These are phyloP conservation scores for Borovskyia barvae DNA, from an alignment of 208 protist species.

Conservation along the genomic window DNA sequence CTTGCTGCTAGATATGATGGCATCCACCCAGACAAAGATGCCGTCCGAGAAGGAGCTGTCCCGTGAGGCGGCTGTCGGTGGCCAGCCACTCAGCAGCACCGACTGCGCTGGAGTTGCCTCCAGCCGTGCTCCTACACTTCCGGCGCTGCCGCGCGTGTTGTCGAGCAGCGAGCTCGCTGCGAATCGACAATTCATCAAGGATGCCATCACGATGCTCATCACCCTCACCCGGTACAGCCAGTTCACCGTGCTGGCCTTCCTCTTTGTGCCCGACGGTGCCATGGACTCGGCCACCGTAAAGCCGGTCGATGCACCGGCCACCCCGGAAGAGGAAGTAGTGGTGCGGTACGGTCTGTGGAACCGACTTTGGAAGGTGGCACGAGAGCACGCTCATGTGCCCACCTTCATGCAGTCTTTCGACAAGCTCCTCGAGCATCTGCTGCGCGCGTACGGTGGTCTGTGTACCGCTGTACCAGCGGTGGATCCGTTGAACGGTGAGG, in stretches of 20 bases:
- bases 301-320: slow-evolving; percentile 31
- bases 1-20: slow-evolving; percentile 26
- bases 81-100: neutral
- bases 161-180: slow-evolving; percentile 4
- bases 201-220: slow-evolving; percentile 22
- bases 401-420: slow-evolving; percentile 18
- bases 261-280: slow-evolving; percentile 44
- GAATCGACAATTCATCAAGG: slow-evolving; percentile 31
- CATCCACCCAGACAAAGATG: slow-evolving; percentile 12
- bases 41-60: slow-evolving; percentile 8
- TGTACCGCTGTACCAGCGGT: slow-evolving; percentile 15
- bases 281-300: slow-evolving; percentile 30
- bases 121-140: no score
- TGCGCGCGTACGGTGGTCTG: slow-evolving; percentile 24
- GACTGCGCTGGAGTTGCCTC: neutral
- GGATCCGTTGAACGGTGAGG: slow-evolving; percentile 21
- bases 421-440: slow-evolving; percentile 24
- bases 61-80: neutral
- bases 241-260: slow-evolving; percentile 23
- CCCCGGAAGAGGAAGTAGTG: slow-evolving; percentile 25
- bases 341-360: slow-evolving; percentile 21
- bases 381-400: slow-evolving; percentile 23
- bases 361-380: slow-evolving; percentile 23
- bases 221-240: slow-evolving; percentile 26
- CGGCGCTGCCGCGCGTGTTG: neutral